Evolutionary conservation across 192 early-diverging fungal species (phyloP).

Genomic region (Dispira parvispora): DNA sequence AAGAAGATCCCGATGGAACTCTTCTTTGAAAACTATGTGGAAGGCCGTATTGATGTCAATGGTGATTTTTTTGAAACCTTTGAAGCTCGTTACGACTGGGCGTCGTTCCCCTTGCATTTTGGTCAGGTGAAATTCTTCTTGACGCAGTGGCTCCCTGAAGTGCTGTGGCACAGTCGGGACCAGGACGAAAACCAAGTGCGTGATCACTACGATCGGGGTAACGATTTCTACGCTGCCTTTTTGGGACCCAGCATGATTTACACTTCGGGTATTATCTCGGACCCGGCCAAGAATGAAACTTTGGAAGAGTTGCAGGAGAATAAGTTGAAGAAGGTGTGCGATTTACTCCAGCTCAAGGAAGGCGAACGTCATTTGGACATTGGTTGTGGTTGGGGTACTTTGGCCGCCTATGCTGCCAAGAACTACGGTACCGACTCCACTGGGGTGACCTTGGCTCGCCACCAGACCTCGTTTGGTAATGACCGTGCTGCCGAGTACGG

Average conservation of each 20-base stretch:
- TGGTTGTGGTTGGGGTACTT: constrained; percentile 96
- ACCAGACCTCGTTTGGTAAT: constrained; percentile 84
- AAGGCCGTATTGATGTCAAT: constrained; percentile 83
- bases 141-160: constrained; percentile 91
- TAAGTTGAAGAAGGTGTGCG: constrained; percentile 82
- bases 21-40: constrained; percentile 96
- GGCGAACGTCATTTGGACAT: constrained; percentile 91
- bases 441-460: constrained; percentile 82
- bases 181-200: constrained; percentile 97
- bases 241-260: constrained; percentile 91
- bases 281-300: constrained; percentile 53
- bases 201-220: constrained; percentile 96
- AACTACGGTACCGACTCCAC: constrained; percentile 76
- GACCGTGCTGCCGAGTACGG: constrained; percentile 65
- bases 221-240: constrained; percentile 95
- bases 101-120: constrained; percentile 68
- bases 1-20: constrained; percentile 95
- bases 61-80: constrained; percentile 72
- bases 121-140: constrained; percentile 84
- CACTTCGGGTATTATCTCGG: constrained; percentile 84
- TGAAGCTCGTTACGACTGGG: constrained; percentile 92
- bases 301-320: constrained; percentile 91
- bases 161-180: constrained; percentile 90
- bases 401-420: constrained; percentile 78
- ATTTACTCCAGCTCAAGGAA: constrained; percentile 65